Base-by-base conservation (phyloP, 768 basidiomycete species). In the Tylopilus plumbeoviolaceoides region DNA sequence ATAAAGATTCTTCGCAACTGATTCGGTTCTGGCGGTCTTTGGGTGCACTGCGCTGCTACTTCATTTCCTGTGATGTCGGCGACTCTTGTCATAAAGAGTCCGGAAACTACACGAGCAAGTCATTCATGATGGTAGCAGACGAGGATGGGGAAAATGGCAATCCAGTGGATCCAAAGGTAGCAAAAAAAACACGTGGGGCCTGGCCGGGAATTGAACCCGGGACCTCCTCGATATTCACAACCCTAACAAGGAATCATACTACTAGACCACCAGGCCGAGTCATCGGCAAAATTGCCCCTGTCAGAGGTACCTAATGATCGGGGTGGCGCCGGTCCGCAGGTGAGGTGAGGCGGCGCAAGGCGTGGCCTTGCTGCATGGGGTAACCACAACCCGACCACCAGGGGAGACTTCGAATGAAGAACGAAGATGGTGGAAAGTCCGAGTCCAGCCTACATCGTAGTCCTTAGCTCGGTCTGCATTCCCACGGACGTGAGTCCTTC, bases 141-240 rank as follows among this genome's bases (percentile, higher is more conserved):
- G 6, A 14, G 38, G 50, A 42, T 28, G 10, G 27, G 46, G 35
- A 45, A 48, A 44, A 48, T 27, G 48, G 38, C 27, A 31, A 3
- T 41, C 10, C 23, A 33, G 5, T 4, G 47, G 53, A 57, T 5
- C 23, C 23, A 66, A 54, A 51, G 56, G 30, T 2, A 30, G 10
- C 27, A 28, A 23, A 47, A 36, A 35, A 46, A 33, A 15, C 5
- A 25, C 2, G 61, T 23, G 23, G 23, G 83, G 82, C 84, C 83
- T 84, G 77, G 79, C 83, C 80, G 84, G 84, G 85, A 85, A 85
- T 87, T 85, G 85, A 88, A 87, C 85, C 84, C 84, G 79, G 84
- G 83, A 86, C 86, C 85, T 87, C 84, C 84, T 85, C 83, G 70
- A 62, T n/a, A 17, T 30, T 21, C 20, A 50, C 25, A 54, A 53